Conservation (phyloP, 257 asterid species). For the Fraxinus americana region DNA sequence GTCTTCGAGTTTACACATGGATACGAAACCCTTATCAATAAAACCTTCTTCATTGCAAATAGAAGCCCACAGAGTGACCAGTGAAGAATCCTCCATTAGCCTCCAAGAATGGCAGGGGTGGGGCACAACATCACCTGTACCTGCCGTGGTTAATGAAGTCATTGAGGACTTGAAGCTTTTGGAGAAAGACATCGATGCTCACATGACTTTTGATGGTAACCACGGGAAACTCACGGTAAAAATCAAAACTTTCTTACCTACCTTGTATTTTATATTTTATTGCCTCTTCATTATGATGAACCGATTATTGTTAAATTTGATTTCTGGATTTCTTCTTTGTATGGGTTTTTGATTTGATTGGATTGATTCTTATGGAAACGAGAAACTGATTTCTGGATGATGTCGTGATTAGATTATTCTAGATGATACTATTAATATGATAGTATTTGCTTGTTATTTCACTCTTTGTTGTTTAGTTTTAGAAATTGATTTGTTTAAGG, state of each 20-base stretch:
- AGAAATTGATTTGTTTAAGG: not conserved
- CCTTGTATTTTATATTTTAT: not conserved
- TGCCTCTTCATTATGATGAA: not conserved
- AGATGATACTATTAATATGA: not conserved
- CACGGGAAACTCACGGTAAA: slow-evolving; percentile 75
- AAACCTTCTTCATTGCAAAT: slow-evolving; percentile 21
- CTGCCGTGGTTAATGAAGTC: slow-evolving; percentile 74
- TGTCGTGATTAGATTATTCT: not conserved
- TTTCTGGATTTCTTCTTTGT: slow-evolving; percentile 1
- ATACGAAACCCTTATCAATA: slow-evolving; percentile 29
- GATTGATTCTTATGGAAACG: not conserved
- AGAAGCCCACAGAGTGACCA: slow-evolving; percentile 25
- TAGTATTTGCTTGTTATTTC: not conserved
- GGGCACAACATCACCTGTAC: slow-evolving; percentile 81
- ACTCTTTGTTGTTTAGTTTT: not conserved
- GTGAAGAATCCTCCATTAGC: slow-evolving; percentile 47
- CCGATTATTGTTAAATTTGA: slow-evolving; percentile 16
- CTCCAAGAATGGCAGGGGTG: slow-evolving; percentile 91
- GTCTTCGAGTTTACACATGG: slow-evolving; percentile 29
- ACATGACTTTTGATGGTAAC: slow-evolving; percentile 77
- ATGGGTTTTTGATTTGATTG: not conserved
- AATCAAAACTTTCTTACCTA: not conserved
- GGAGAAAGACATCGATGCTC: slow-evolving; percentile 52
- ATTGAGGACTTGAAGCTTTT: slow-evolving; percentile 75
- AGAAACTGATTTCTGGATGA: slow-evolving; percentile 11